Conservation (phyloP, 257 asterid species). For the Solanum arcanum region DNA sequence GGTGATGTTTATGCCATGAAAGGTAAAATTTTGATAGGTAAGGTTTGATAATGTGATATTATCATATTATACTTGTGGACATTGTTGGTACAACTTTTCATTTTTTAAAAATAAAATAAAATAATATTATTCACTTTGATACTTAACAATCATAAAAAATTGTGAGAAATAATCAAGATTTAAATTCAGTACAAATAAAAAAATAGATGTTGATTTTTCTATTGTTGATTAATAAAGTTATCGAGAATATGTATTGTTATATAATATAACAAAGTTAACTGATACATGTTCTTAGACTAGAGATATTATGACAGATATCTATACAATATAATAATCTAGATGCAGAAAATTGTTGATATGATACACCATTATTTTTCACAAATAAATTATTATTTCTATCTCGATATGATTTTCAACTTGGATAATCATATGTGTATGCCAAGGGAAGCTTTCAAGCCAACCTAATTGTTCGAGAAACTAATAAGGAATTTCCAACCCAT, state of each 20-base stretch:
- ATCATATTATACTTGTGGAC: not conserved
- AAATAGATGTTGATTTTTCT: not conserved
- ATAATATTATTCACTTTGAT: not conserved
- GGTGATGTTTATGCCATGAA: not conserved
- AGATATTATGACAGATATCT: not conserved
- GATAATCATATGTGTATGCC: not conserved
- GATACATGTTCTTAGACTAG: not conserved
- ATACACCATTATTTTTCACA: not conserved
- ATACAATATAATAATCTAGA: not conserved
- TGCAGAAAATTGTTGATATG: rapidly evolving
- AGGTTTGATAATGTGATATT: not conserved
- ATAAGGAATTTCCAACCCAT: not conserved
- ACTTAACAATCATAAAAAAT: not conserved
- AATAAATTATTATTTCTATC: too few species aligned
- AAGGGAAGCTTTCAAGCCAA: not conserved
- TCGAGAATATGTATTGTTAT: not conserved
- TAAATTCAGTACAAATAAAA: not conserved
- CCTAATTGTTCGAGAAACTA: too few species aligned
- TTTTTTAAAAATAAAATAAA: too few species aligned
- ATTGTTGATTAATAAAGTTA: not conserved
- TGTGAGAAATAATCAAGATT: not conserved
- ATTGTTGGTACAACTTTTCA: not conserved
- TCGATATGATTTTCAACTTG: not conserved
- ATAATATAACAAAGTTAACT: not conserved
- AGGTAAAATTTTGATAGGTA: not conserved